These are phyloP conservation scores for Posidonia australis DNA, from an alignment of 106 monocot species.

Conservation along the genomic window DNA sequence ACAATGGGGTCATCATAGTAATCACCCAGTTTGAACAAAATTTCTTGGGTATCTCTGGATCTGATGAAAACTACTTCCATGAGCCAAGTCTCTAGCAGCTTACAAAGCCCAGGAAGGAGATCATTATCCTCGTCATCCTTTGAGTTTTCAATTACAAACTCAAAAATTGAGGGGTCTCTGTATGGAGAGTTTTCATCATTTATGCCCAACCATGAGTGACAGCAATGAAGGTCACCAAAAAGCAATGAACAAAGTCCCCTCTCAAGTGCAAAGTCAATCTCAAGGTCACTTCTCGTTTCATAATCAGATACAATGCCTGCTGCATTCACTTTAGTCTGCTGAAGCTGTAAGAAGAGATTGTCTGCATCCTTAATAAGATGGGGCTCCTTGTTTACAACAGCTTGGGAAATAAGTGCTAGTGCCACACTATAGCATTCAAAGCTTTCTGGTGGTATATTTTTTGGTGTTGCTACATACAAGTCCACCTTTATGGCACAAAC, in stretches of 20 bases:
- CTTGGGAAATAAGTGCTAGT: slow-evolving; percentile 75
- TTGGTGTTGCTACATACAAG: slow-evolving; percentile 65
- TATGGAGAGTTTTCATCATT: slow-evolving; percentile 53
- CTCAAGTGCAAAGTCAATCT: slow-evolving; percentile 59
- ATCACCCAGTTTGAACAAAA: slow-evolving; percentile 59
- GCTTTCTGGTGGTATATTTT: slow-evolving; percentile 68
- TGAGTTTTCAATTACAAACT: slow-evolving; percentile 65
- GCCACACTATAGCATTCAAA: slow-evolving; percentile 83
- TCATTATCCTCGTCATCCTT: slow-evolving; percentile 32
- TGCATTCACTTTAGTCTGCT: slow-evolving; percentile 37
- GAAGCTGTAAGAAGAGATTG: slow-evolving; percentile 66
- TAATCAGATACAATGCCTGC: slow-evolving; percentile 33
- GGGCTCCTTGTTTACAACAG: slow-evolving; percentile 56
- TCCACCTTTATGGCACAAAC: slow-evolving; percentile 54
- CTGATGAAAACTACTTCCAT: slow-evolving; percentile 59
- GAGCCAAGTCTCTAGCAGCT: slow-evolving; percentile 84
- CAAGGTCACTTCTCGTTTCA: slow-evolving; percentile 15
- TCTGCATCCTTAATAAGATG: slow-evolving; percentile 61
- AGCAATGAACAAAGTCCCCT: slow-evolving; percentile 81
- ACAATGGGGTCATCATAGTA: slow-evolving; percentile 88
- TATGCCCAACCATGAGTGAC: slow-evolving; percentile 65
- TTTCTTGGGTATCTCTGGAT: slow-evolving; percentile 73
- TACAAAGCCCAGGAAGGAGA: slow-evolving; percentile 82
- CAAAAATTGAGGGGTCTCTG: slow-evolving; percentile 52
- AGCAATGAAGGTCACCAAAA: slow-evolving; percentile 66